A percentile compares a stretch with the other conserved stretches of the same genome.
These are phyloP conservation scores for Sporothrix dimorphospora DNA, from an alignment of 2,329 filamentous ascomycete species.

Conservation along the genomic window DNA sequence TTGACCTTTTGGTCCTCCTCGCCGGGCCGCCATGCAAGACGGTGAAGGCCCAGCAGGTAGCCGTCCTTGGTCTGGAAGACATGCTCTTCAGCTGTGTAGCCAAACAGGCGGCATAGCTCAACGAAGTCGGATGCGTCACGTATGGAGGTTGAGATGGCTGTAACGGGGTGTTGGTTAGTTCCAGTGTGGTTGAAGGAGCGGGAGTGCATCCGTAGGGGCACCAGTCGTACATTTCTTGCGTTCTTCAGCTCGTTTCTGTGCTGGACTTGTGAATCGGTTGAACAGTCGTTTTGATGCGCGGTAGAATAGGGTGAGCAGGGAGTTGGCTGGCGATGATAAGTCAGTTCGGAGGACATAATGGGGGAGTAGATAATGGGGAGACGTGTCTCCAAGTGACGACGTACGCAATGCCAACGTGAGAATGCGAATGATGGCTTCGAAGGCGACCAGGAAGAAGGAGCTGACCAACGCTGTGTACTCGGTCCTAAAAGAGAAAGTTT, in stretches of 20 bases:
- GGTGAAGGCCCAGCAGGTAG: constrained; percentile 87
- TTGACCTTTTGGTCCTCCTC: constrained; percentile 83
- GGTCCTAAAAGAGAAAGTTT: constrained; percentile 52
- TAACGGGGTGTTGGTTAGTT: neutral
- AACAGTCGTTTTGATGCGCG: constrained; percentile 79
- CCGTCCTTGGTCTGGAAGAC: constrained; percentile 93
- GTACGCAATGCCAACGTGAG: constrained; percentile 85
- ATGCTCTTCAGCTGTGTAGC: constrained; percentile 94
- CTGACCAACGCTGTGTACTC: constrained; percentile 87
- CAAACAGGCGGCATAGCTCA: constrained; percentile 88
- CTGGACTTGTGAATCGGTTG: constrained; percentile 73
- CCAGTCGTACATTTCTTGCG: constrained; percentile 62
- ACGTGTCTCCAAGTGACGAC: constrained; percentile 40
- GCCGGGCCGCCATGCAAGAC: constrained; percentile 79
- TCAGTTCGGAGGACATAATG: neutral
- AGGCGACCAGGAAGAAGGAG: constrained; percentile 78
- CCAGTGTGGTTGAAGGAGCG: constrained; percentile 50
- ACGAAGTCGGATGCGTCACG: constrained; percentile 89
- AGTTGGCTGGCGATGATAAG: constrained; percentile 63
- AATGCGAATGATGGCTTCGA: constrained; percentile 82
- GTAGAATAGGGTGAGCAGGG: constrained; percentile 82
- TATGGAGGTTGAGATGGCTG: constrained; percentile 73
- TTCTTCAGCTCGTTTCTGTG: constrained; percentile 67
- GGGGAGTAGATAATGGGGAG: neutral
- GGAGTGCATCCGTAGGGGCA: too few relatives aligned